Evolutionary conservation across 805 yeast species (phyloP), one percentile per base, ranked within the genome.

Genomic region (Cyberlindnera mycetangii): DNA sequence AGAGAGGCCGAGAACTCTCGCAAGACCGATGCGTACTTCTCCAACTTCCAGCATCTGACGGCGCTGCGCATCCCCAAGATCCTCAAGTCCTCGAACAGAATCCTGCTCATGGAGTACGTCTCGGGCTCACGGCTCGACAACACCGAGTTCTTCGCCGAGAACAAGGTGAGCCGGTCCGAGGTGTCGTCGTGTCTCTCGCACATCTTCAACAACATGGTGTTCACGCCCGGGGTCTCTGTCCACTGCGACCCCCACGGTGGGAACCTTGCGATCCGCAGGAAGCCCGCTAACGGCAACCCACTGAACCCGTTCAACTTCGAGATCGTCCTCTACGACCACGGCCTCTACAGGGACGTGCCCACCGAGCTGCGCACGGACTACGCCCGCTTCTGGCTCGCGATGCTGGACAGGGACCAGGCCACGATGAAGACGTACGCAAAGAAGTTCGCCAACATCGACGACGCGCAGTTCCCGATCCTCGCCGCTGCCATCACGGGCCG

Each of bases 171-270:
- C 17, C 70, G 95, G 19, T 76, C 83, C 1, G 85, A 86, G 50
- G 95, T 93, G 8, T 83, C 95, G 2, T 68, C 83, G 7, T 92
- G 97, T 61, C 71, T 93, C 31, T 81, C 97, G 0, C 96, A 92
- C 55, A 82, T 89, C 22, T 93, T 93, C 71, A 88, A 92, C 68
- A 83, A 81, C 59, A 93, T 93, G 99, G 89, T 93, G 32, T 93
- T 93, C 69, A 84, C 95, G 2, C 95, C 97, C 0, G 83, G 81
- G 21, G 96, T 89, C 18, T 88, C 92, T 1, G 77, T 93, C 34
- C 99, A 93, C 62, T 93, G 99, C 68, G 99, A 93, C 62, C 99
- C 99, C 1, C 99, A 93, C 62, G 96, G 96, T 10, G 99, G 99
- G 0, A 93, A 93, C 58, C 69, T 93, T 47, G 97, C 98, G 0